phyloP scores from a whole-genome alignment of 192 early-diverging fungal species.

The Cetraspora pellucida region DNA sequence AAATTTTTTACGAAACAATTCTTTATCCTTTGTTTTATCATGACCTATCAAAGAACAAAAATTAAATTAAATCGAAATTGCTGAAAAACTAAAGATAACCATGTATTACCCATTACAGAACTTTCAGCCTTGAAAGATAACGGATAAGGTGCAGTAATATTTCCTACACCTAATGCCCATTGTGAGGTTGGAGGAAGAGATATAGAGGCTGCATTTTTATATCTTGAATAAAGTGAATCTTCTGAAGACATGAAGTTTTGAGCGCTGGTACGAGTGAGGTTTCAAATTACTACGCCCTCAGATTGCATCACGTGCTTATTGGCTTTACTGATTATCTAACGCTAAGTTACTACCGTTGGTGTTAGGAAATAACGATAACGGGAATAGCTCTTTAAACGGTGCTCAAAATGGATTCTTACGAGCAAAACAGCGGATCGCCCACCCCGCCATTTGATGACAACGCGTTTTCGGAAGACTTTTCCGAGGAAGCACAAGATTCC shows the following conservation, averaged over 20 bases:
- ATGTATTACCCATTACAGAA: not conserved
- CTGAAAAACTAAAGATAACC: not conserved
- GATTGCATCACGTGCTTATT: no score
- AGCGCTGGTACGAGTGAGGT: no score
- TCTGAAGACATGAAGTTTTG: constrained; percentile 19
- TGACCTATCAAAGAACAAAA: not conserved
- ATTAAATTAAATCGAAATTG: not conserved
- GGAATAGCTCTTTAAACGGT: not conserved
- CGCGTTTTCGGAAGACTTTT: not conserved
- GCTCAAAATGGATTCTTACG: not conserved
- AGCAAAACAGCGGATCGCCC: not conserved
- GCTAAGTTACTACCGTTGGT: no score
- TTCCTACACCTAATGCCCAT: constrained; percentile 14
- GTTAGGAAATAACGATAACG: no score
- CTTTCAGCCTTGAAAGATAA: constrained; percentile 19
- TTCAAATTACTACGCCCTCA: no score
- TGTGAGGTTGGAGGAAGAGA: constrained; percentile 18
- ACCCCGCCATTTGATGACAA: not conserved
- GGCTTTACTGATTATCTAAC: no score
- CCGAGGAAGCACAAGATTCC: not conserved
- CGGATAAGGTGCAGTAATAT: not conserved
- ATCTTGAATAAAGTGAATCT: constrained; percentile 19
- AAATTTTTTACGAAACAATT: not conserved
- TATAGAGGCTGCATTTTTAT: constrained; percentile 1
- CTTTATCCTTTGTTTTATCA: not conserved